Evolutionary conservation across 768 basidiomycete genomes (phyloP), one percentile per base, ranked within the genome.

Genomic region (Scleroderma citrinum): DNA sequence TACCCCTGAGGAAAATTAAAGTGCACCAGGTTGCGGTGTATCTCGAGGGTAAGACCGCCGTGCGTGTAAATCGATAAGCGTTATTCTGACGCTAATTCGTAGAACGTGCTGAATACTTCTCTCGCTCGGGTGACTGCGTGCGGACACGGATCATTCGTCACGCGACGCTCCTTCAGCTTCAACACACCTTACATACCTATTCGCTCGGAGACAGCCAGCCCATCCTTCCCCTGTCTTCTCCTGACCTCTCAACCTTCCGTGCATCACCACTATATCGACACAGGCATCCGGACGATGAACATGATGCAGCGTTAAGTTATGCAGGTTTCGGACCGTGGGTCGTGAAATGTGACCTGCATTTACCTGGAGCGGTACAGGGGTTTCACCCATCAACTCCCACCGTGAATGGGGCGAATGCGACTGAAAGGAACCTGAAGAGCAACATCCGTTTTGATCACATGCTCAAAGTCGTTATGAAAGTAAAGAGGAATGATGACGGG

Each of bases 301-400:
- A 77, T 0, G 81, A 85, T 46, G 63, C 76, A 43, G 79, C 76
- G 24, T 80, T 84, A 19, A 72, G 60, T 38, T 68, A 79, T 52
- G 83, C 83, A 82, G 86, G 85, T 24, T 80, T 81, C 2, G 94
- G 95, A 0, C 94, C 95, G 12, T 98, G 94, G 94, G 74, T 76
- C 8, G 77, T 98, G 51, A 80, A 82, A 49, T 76, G 80, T 46
- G 72, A 79, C 26, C 61, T 97, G 38, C 74, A 75, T 38, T 72
- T 97, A 2, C 93, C 94, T 0, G 67, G 85, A 57, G 62, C 62
- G 19, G 62, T 69, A 44, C 67, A 36, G 52, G 56, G 11, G 29
- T 20, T 44, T 30, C 90, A 91, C 68, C 26, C 43, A n/a, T 44
- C 43, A 10, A 32, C 43, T 8, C 30, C 43, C 17, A 10, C 3